Base-by-base conservation (phyloP, 345 rosid species). In the Alliaria petiolata region DNA sequence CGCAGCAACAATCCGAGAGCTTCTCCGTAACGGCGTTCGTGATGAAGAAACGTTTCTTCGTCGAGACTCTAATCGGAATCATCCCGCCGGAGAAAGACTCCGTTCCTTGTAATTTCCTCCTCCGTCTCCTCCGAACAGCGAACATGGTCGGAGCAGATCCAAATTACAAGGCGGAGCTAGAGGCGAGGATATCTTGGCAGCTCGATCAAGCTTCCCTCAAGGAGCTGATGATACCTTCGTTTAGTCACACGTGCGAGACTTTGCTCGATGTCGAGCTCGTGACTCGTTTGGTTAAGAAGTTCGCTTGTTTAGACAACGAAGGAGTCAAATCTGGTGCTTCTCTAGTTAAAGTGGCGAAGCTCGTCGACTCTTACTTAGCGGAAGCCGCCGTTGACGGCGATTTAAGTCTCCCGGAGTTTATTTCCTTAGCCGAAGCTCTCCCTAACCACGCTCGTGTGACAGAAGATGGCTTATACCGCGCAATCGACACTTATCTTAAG, bases 181-280 rank as follows among this genome's bases (percentile, higher is more conserved):
- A 93, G 81, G 81, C 62, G 62, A 78, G 89, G 81, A 75, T 87
- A 26, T 81, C 96, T 4, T 84, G 89, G 97, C 96, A 89, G 67
- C 86, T 93, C 0, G 98, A 93, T 62, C 89, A 85, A 62, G 96
- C 98, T 49, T 87, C 96, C 0, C 62, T 93, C 40, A 89, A 86
- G 67, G 98, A 93, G 80, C 38, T 93, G 7, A 77, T 93, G 98
- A 87, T 93, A 69, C 98, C 98, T 1, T 91, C 96, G 7, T 93
- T 93, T 6, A 91, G 96, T 71, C 97, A 91, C 76, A 86, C 87
- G 4, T 83, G 90, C 36, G 85, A 83, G 49, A 91, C 93, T 12
- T 58, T 93, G 70, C 81, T 93, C 0, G 98, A 93, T 16, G 85
- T 89, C 3, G 96, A 84, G 85, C 86, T 91, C 0, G 85, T 89